Evolutionary conservation across 176 grass and related monocot genomes (phyloP), one percentile per base, ranked within the genome.

Genomic region (Musa troglodytarum): DNA sequence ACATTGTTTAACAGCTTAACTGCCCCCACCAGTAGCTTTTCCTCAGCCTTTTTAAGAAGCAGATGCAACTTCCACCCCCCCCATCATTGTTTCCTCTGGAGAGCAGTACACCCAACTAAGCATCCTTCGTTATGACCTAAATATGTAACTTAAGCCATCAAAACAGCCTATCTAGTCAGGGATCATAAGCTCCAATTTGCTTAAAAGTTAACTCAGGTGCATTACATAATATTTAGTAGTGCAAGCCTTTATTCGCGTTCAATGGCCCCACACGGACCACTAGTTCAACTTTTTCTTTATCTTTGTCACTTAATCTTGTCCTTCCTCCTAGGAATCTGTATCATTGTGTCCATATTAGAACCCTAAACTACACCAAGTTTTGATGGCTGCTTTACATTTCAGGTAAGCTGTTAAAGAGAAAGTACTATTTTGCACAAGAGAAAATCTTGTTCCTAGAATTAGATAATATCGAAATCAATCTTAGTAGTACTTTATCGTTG

Each of bases 271-370:
- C n/a, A 65, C 7, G 8, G 19, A 22, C 62, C 62, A 65, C 62
- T 65, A 65, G 24, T 65, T 65, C 62, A 65, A 29, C 21, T 26
- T 63, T 63, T 63, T 24, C n/a, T 63, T 22, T 63, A 10, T 22
- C 61, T 63, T 65, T 26, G 26, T n/a, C 63, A 26, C 23, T 65
- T 65, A 13, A 65, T 15, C 26, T 26, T 65, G 63, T 26, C 63
- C 26, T 65, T 65, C 63, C 63, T 65, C 63, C 63, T 65, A 65
- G 22, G 63, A 65, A 65, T 65, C 63, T 65, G 63, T 28, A 65
- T 65, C 26, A 26, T 28, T 23, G 24, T 65, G 63, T 65, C 63
- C 24, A 13, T 65, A 65, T 13, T 65, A 65, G 20, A 22, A 25
- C 62, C 22, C 63, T 26, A 65, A 2, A 22, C 25, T 63, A 43